A percentile compares a stretch with the other conserved stretches of the same genome.
Evolutionary conservation across 2,329 filamentous ascomycete genomes (phyloP).

Genomic region (Helminthosporium solani): DNA sequence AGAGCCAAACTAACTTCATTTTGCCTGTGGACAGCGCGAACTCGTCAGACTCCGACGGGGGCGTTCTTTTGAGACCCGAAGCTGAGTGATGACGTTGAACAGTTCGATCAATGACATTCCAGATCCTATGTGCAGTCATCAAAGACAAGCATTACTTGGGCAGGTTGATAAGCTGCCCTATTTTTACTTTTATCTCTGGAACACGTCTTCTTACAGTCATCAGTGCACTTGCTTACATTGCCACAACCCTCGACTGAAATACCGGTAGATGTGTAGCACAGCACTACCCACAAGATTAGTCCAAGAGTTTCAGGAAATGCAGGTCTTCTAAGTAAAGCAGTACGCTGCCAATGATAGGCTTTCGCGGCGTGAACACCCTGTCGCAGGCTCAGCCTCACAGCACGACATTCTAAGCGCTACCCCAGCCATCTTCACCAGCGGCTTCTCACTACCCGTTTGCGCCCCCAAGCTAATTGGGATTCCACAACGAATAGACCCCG

Average conservation of each 20-base stretch:
- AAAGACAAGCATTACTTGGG: background rate
- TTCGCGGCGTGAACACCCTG: slow-evolving; percentile 1
- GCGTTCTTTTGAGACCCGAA: background rate
- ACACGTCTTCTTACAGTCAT: background rate
- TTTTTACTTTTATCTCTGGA: background rate
- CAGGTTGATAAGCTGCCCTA: background rate
- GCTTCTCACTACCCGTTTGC: slow-evolving; percentile 10
- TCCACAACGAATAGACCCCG: slow-evolving; percentile 4
- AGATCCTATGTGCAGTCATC: background rate
- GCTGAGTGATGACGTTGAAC: background rate
- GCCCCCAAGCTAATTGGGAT: slow-evolving; percentile 4
- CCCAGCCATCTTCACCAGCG: slow-evolving; percentile 10
- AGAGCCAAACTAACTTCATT: background rate
- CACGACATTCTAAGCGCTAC: slow-evolving; percentile 10
- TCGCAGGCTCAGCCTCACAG: slow-evolving; percentile 9
- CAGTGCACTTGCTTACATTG: background rate
- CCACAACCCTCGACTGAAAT: background rate
- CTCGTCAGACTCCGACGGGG: background rate
- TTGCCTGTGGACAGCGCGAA: background rate
- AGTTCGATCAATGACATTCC: background rate
- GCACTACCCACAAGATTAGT: background rate
- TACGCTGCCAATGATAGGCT: slow-evolving; percentile 5
- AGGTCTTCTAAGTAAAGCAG: background rate
- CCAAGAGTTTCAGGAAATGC: background rate
- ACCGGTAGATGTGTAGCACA: background rate